Base-by-base conservation (phyloP, 352 stramenopile species). In the Phytophthora ohioensis region DNA sequence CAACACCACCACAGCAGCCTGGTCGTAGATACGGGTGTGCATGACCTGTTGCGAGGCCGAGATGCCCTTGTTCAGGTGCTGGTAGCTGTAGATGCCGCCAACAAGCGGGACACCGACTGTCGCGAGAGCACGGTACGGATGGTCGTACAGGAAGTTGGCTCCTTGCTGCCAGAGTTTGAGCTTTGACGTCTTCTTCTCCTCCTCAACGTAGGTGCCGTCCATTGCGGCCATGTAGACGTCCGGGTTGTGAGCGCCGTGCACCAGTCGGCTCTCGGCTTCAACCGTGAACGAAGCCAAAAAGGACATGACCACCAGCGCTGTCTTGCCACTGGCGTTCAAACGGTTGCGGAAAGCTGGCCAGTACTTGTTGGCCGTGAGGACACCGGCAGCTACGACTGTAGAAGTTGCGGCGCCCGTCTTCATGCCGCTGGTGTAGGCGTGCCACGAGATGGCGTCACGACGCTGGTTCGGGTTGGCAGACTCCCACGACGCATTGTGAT, bases 1-100 rank as follows among this genome's bases (percentile, higher is more conserved):
- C 49, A 92, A 34, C 48, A 87, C 72, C 3, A 93, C 82, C 10
- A 91, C 78, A 0, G 84, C 69, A 15, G 71, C 78, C 56, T 93
- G 86, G 31, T 84, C 84, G 80, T 93, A 93, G 56, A 93, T 88
- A 54, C 86, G 84, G 34, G 86, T 88, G 75, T 91, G 79, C 86
- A 93, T 93, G 66, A 93, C 79, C 79, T 91, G 79, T 67, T 93
- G 86, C 64, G 86, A 92, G n/a, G 65, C 54, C 57, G 79, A 74
- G 64, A 93, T 87, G 56, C 73, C 75, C 70, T 69, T 80, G 78
- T 93, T 92, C 53, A 82, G 75, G 64, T 71, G 69, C 71, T 93
- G 86, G 59, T 78, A 84, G 31, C 71, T 69, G 70, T 79, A 92
- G 64, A 93, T 93, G 48, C 80, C 64, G 12, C 82, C 84, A 0